Base-by-base conservation (phyloP, 2,329 filamentous ascomycete genomes). In the Pleoardoris graminearum region DNA sequence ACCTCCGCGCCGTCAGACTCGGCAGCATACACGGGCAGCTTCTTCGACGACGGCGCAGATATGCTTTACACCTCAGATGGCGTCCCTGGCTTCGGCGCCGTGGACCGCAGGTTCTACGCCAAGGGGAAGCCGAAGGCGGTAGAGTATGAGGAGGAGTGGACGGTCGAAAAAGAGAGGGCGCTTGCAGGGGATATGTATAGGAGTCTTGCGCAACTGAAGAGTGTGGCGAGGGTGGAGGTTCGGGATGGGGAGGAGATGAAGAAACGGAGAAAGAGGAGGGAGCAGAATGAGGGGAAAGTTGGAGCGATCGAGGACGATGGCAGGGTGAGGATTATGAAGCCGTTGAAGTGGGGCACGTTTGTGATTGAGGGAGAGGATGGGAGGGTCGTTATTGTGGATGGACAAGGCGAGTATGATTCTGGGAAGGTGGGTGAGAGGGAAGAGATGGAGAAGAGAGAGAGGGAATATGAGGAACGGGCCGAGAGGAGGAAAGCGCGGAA, bases 1-100 rank as follows among this genome's bases (percentile, higher is more conserved):
- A 30, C 44, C 10, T 36, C 44, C 4, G 21, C 23, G 3, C 7
- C 7, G 4, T 47, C 44, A 8, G 22, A 22, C n/a, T 62, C 63
- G 7, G 30, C 8, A 36, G 33, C 45, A 2, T 67, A 66, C 42
- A 63, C 61, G 3, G 58, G 60, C 16, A 69, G 66, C 50, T 69
- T 57, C 41, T 22, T 70, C 27, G 69, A 71, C 50, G 68, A 70
- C 39, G 60, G 63, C 19, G 58, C 55, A n/a, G 64, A 70, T 45
- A 55, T 66, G 27, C 45, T 59, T 1, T 29, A 43, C 0, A 48
- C 45, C 32, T 7, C n/a, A 8, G 3, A 10, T 21, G 8, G 3
- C 12, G 7, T 14, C 35, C 50, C 55, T 12, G 57, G 60, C 2
- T 63, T 68, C n/a, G 65, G 61, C 1, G n/a, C 21, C 4, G 19